Conservation (phyloP, 225 moss, liverwort and hornwort genomes). For the Bryoerythrophyllum caledonicum region DNA sequence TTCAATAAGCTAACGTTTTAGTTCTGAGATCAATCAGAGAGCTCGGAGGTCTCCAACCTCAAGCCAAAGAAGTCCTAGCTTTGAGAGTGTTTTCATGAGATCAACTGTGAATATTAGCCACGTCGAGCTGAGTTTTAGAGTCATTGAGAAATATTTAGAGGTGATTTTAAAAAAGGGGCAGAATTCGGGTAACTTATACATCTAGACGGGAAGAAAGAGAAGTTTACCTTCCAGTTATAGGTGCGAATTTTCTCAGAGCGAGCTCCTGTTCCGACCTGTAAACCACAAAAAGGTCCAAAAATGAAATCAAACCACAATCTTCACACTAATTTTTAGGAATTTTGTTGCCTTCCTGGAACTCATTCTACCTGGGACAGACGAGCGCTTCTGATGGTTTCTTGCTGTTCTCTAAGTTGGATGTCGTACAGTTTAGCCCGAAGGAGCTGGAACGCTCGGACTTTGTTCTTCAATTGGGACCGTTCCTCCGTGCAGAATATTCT, state of each 20-base stretch:
- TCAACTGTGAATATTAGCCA: too few species aligned
- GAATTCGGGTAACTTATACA: too few species aligned
- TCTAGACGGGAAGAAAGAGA: neutral
- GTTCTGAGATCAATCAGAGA: too few species aligned
- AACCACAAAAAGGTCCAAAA: neutral
- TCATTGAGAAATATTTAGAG: too few species aligned
- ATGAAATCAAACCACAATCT: neutral
- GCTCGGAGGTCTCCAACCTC: too few species aligned
- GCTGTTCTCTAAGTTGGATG: constrained; percentile 87
- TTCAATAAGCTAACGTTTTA: too few species aligned
- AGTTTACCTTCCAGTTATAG: constrained; percentile 88
- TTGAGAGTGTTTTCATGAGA: too few species aligned
- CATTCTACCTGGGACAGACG: constrained; percentile 82
- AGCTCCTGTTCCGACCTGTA: constrained; percentile 95
- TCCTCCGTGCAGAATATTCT: constrained; percentile 99
- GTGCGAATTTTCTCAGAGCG: constrained; percentile 98
- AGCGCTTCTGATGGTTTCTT: constrained; percentile 71
- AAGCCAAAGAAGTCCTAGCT: too few species aligned
- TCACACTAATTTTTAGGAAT: neutral
- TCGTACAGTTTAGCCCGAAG: constrained; percentile 97
- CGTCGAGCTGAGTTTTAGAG: too few species aligned
- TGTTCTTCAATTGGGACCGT: constrained; percentile 95
- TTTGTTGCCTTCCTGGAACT: neutral
- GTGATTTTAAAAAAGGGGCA: too few species aligned
- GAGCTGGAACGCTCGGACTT: constrained; percentile 90